Evolutionary conservation across 2,329 filamentous ascomycete genomes (phyloP).

Genomic region (Trichothecium sympodiale): DNA sequence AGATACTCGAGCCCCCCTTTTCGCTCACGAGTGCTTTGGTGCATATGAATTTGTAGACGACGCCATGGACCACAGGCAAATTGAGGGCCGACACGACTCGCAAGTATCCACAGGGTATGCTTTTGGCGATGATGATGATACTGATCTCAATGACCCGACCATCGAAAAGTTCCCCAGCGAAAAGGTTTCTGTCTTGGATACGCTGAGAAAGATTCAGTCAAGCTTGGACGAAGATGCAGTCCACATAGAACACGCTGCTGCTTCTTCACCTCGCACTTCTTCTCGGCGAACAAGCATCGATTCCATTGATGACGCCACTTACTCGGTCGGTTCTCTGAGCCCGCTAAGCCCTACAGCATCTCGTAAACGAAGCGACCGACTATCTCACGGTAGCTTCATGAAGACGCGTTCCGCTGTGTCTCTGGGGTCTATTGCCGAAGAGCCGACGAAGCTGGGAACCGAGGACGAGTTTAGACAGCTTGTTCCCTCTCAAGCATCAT

Average conservation of each 20-base stretch:
- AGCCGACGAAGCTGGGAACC: conserved; percentile 17
- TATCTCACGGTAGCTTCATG: conserved; percentile 20
- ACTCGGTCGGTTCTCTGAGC: conserved; percentile 23
- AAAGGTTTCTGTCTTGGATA: conserved; percentile 30
- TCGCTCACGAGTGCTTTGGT: conserved; percentile 35
- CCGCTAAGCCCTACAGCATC: conserved; percentile 20
- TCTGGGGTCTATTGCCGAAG: conserved; percentile 35
- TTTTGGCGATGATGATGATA: not conserved
- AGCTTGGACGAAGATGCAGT: conserved; percentile 28
- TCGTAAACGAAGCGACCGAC: conserved; percentile 19
- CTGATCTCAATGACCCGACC: conserved; percentile 34
- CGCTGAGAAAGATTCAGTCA: conserved; percentile 33
- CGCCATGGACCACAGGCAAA: conserved; percentile 15
- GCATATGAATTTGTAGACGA: conserved; percentile 23
- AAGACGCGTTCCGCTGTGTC: conserved; percentile 27
- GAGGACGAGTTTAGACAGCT: conserved; percentile 4
- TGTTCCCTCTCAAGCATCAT: not conserved
- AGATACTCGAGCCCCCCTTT: conserved; percentile 22
- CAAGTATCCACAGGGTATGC: not conserved
- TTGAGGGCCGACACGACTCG: not conserved
- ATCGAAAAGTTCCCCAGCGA: conserved; percentile 37
- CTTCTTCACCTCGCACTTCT: conserved; percentile 23
- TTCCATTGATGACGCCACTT: conserved; percentile 21
- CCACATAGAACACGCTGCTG: conserved; percentile 21
- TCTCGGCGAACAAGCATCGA: conserved; percentile 24